These are phyloP conservation scores for Bifiguratus adelaidae DNA, from an alignment of 192 early-diverging fungal genomes.

Conservation along the genomic window DNA sequence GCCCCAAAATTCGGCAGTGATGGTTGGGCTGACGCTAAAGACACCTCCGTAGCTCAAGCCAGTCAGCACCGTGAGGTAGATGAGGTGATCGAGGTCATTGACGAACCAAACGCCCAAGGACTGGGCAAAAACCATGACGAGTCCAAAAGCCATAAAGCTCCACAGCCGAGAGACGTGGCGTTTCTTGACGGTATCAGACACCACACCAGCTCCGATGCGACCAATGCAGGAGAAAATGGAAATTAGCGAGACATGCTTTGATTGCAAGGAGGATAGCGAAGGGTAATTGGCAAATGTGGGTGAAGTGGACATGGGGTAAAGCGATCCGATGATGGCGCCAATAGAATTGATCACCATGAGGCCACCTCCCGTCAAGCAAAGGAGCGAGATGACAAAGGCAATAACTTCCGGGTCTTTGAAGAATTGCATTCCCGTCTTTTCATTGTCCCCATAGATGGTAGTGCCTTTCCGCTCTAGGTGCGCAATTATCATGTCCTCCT, in stretches of 20 bases:
- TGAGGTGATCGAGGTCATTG: not conserved
- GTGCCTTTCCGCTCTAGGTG: too few species aligned
- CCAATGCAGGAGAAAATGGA: slow-evolving; percentile 28
- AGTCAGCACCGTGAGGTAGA: not conserved
- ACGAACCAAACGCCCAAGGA: slow-evolving; percentile 8
- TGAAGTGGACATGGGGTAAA: slow-evolving; percentile 16
- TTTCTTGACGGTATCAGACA: slow-evolving; percentile 23
- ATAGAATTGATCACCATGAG: slow-evolving; percentile 32
- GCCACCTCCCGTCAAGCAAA: not conserved
- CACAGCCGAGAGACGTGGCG: slow-evolving; percentile 14
- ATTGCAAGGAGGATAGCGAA: slow-evolving; percentile 19
- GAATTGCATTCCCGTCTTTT: not conserved
- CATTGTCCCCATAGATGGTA: not conserved
- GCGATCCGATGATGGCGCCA: slow-evolving; percentile 23
- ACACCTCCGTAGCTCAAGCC: slow-evolving; percentile 18
- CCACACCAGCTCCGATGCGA: slow-evolving; percentile 19
- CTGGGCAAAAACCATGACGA: slow-evolving; percentile 21
- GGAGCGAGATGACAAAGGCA: not conserved
- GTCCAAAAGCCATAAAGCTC: slow-evolving; percentile 17
- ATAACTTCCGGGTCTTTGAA: not conserved
- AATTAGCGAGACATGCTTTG: slow-evolving; percentile 28
- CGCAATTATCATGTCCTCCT: not conserved
- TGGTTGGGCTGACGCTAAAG: slow-evolving; percentile 14
- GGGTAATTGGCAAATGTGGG: slow-evolving; percentile 14
- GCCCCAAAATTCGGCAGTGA: slow-evolving; percentile 1